These are phyloP conservation scores for Scortechinia acanthostroma DNA, from an alignment of 2,329 filamentous ascomycete genomes.

Conservation along the genomic window DNA sequence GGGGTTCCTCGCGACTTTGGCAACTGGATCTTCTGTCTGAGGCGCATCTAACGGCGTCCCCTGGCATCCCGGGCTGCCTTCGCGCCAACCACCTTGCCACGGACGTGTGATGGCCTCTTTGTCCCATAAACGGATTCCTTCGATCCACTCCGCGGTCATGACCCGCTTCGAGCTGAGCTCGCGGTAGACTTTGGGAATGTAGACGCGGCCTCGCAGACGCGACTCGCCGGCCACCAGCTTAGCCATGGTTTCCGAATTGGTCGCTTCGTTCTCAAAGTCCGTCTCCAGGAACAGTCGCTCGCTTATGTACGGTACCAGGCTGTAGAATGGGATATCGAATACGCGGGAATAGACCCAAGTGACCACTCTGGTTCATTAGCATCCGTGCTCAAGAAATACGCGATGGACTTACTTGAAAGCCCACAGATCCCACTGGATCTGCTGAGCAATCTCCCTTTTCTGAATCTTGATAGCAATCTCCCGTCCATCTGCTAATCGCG, in stretches of 20 bases:
- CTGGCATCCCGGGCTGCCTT: conserved; percentile 72
- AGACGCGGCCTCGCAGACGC: conserved; percentile 71
- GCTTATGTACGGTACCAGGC: conserved; percentile 82
- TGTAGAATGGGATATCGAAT: conserved; percentile 91
- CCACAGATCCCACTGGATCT: conserved; percentile 93
- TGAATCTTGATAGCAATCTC: conserved; percentile 96
- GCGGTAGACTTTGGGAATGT: conserved; percentile 77
- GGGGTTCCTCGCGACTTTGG: conserved; percentile 42
- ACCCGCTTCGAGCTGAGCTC: conserved; percentile 78
- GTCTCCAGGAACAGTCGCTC: conserved; percentile 90
- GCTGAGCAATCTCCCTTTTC: conserved; percentile 84
- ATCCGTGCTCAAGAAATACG: conserved; percentile 5
- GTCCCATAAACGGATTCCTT: conserved; percentile 88
- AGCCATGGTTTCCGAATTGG: conserved; percentile 81
- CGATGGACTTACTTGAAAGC: conserved; percentile 66
- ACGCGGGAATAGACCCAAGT: conserved; percentile 75
- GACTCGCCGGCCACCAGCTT: conserved; percentile 69
- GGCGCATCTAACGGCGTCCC: conserved; percentile 50
- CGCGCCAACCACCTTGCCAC: conserved; percentile 73
- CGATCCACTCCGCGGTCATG: conserved; percentile 95
- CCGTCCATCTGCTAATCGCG: conserved; percentile 73
- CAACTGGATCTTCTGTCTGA: conserved; percentile 19
- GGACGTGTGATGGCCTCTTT: conserved; percentile 70
- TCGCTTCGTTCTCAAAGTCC: conserved; percentile 86
- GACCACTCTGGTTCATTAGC: conserved; percentile 49